Conservation (phyloP, 768 basidiomycete genomes). For the Bullera alba region DNA sequence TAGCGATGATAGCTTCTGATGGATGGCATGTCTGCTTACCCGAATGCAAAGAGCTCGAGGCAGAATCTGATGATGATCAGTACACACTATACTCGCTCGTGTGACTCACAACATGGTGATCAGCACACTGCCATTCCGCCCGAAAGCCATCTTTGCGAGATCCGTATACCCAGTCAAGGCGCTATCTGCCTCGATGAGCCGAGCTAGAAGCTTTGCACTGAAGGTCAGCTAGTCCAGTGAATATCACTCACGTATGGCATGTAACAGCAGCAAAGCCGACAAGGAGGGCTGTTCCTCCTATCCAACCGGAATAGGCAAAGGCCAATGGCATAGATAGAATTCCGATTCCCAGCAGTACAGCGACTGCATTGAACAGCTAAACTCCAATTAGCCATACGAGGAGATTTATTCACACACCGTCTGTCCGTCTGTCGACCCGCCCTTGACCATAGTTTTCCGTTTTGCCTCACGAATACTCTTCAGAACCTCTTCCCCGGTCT, state of each 20-base stretch:
- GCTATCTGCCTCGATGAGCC: slow-evolving; percentile 63
- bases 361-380: slow-evolving; percentile 82
- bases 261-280: slow-evolving; percentile 70
- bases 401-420: slow-evolving; percentile 17
- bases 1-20: slow-evolving; percentile 1
- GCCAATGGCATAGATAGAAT: slow-evolving; percentile 85
- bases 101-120: slow-evolving; percentile 38
- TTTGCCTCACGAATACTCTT: no score
- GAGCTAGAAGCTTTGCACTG: slow-evolving; percentile 81
- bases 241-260: slow-evolving; percentile 71
- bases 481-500: no score
- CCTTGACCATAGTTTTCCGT: slow-evolving; percentile 9
- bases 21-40: slow-evolving; percentile 36
- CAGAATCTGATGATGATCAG: slow-evolving; percentile 59
- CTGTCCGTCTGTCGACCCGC: slow-evolving; percentile 40
- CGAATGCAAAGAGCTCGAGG: slow-evolving; percentile 75
- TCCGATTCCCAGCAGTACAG: slow-evolving; percentile 78
- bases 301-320: slow-evolving; percentile 87
- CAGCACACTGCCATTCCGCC: slow-evolving; percentile 56
- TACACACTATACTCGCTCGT: neutral
- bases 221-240: slow-evolving; percentile 1
- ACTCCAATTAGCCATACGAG: neutral
- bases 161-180: slow-evolving; percentile 76
- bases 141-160: slow-evolving; percentile 83
- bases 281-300: slow-evolving; percentile 65